Base-by-base conservation (phyloP, 108 stramenopile species). In the Cyclotella atomus region DNA sequence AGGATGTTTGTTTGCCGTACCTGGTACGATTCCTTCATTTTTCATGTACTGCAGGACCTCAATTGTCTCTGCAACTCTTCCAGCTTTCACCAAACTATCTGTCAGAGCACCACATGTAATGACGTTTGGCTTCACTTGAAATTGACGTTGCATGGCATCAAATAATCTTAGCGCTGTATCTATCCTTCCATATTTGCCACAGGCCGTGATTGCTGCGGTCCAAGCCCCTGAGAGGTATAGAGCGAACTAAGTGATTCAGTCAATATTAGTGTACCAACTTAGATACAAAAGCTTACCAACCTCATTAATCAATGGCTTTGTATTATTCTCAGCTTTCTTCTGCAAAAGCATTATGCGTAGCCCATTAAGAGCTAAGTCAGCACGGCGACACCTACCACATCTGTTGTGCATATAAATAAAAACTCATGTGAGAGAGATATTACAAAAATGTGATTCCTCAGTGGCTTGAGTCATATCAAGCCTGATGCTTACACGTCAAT, bases 121-220 rank as follows among this genome's bases (percentile, higher is more conserved):
- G 3, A 84, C 82, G 65, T 95, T 95, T 29, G 95, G 92, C 25
- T 83, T 66, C 4, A 89, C 89, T 8, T 83, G 87, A 73, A 85
- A 88, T 12, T 41, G 38, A 9, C 76, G 78, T 44, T 89, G 86
- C 90, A 95, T 93, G 56, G 87, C 79, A 0, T 66, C 25, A 63
- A 95, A 93, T 2, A 95, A 70, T 36, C 79, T 62, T 9, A 90
- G 50, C 3, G 92, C 91, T 21, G 91, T 90, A 47, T 94, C 89
- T 20, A 86, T 81, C 19, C 90, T 63, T 9, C 90, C 92, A 2
- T 84, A 67, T 77, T 93, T 94, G 7, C 92, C 95, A 81, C 90
- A 92, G 9, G 95, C 95, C 74, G 93, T 83, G 38, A 96, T 96
- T 6, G 95, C 91, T 46, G 95, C 90, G 16, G 92, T 96, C 67